phyloP scores from a whole-genome alignment of 805 yeast genomes.

The Ogataea ramenticola region DNA sequence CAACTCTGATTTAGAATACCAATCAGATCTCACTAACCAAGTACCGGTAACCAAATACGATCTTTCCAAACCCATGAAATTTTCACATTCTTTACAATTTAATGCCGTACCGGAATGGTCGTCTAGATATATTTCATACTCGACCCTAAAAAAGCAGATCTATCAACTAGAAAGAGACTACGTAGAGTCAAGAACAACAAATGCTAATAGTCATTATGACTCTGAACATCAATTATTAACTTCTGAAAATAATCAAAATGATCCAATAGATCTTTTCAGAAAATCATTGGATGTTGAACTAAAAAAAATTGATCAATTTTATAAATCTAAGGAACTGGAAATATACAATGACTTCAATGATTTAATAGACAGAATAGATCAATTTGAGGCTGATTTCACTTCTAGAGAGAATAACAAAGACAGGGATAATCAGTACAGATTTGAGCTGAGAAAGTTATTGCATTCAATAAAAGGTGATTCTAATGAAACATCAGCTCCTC shows the following conservation, averaged over 20 bases:
- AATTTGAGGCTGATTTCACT: slow-evolving; percentile 41
- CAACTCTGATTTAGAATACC: too few relatives aligned
- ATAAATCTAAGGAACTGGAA: slow-evolving; percentile 55
- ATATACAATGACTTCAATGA: slow-evolving; percentile 46
- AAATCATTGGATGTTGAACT: slow-evolving; percentile 75
- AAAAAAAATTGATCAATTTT: slow-evolving; percentile 69
- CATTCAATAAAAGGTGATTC: slow-evolving; percentile 6
- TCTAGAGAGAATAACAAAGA: slow-evolving; percentile 1
- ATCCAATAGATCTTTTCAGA: slow-evolving; percentile 53
- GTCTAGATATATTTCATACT: slow-evolving; percentile 82
- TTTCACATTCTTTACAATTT: slow-evolving; percentile 89
- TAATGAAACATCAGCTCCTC: not conserved
- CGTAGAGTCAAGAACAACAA: slow-evolving; percentile 14
- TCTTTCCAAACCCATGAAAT: slow-evolving; percentile 55
- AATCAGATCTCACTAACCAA: too few relatives aligned
- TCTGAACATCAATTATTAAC: slow-evolving; percentile 21
- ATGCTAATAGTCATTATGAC: slow-evolving; percentile 15
- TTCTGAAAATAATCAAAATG: slow-evolving; percentile 26
- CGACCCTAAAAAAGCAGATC: slow-evolving; percentile 77
- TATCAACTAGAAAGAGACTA: slow-evolving; percentile 72
- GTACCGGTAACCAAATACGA: too few relatives aligned
- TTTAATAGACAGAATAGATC: slow-evolving; percentile 54
- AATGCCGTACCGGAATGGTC: slow-evolving; percentile 99
- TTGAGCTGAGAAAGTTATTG: slow-evolving; percentile 10
- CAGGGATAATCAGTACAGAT: slow-evolving; percentile 10